Base-by-base conservation (phyloP, 1,139 yeast genomes). In the Candida frijolesensis region DNA sequence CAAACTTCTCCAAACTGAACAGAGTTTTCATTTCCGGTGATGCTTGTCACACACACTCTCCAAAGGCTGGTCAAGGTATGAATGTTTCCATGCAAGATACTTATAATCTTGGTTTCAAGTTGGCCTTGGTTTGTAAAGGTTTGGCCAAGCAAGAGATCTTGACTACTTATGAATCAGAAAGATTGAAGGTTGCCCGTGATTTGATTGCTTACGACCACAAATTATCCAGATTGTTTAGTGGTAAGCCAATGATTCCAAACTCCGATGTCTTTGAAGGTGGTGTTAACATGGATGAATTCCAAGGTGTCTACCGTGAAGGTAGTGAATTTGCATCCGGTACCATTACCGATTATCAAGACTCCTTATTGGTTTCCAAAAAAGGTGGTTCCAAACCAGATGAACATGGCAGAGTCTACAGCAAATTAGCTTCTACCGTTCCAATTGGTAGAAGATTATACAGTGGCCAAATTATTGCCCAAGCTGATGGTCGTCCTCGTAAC, bases 21-120 rank as follows among this genome's bases (percentile, higher is more conserved):
- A 58, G 72, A 14, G 69, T 68, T 16, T 71, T 70, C 51, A 66
- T 70, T 48, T 60, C 67, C 44, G 75, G 75, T 14, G 75, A 70
- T 54, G 75, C 74, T n/a, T 65, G 72, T 47, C 74, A 70, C 54
- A 68, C 74, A 9, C 74, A 70, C 51, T 68, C 73, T 18, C 74
- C 74, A 34, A 69, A 70, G 54, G 74, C 76, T 37, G 75, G 72
- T 37, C 76, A 71, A 54, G 75, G 75, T 42, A 68, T 69, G 75
- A 70, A 71, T 52, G 70, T 65, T 37, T 55, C 58, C n/a, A 55
- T 55, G 58, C 57, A 54, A 50, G 75, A 70, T 49, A 65, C 72
- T 15, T 69, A 58, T 55, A 70, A 70, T 51, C 58, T 71, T 40
- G 72, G 66, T n/a, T 70, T 73, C 72, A 70, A 70, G 53, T 50